A percentile compares a stretch with the other conserved stretches of the same genome.
Evolutionary conservation across 2,329 filamentous ascomycete genomes (phyloP).

Genomic region (Stemphylium beticola): DNA sequence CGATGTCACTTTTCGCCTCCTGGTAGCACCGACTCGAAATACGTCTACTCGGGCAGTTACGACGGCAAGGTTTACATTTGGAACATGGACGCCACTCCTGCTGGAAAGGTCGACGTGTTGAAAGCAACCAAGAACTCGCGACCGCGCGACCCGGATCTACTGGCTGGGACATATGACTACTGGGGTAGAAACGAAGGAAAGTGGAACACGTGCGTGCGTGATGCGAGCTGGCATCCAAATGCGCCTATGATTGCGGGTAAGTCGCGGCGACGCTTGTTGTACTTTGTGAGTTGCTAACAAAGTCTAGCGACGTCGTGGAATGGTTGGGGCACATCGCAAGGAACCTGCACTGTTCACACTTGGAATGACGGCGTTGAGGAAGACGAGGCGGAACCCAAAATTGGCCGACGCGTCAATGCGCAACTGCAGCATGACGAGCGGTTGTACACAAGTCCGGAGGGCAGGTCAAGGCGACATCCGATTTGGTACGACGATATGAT

Average conservation of each 20-base stretch:
- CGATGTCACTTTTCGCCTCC: conserved; percentile 94
- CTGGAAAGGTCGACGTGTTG: conserved; percentile 77
- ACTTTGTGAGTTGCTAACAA: conserved; percentile 18
- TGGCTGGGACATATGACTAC: conserved; percentile 63
- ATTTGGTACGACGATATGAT: conserved; percentile 39
- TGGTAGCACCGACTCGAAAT: conserved; percentile 82
- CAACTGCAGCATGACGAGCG: conserved; percentile 46
- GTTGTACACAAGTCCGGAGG: conserved; percentile 36
- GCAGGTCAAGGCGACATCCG: conserved; percentile 26
- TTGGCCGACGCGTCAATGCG: conserved; percentile 46
- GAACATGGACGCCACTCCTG: conserved; percentile 89
- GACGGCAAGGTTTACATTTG: conserved; percentile 91
- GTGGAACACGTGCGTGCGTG: conserved; percentile 82
- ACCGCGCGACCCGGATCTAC: conserved; percentile 59
- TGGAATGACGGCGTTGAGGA: conserved; percentile 74
- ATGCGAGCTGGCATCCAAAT: conserved; percentile 89
- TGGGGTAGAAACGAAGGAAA: conserved; percentile 60
- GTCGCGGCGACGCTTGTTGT: conserved; percentile 24
- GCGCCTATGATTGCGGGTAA: conserved; percentile 77
- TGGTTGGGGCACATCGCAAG: conserved; percentile 73
- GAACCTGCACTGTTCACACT: conserved; percentile 78
- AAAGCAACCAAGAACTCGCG: conserved; percentile 70
- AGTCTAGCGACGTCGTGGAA: conserved; percentile 80
- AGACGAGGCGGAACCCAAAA: conserved; percentile 57
- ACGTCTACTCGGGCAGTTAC: conserved; percentile 90